Evolutionary conservation across 208 protist species (phyloP).

Genomic region (Trichomonas vaginalis): DNA sequence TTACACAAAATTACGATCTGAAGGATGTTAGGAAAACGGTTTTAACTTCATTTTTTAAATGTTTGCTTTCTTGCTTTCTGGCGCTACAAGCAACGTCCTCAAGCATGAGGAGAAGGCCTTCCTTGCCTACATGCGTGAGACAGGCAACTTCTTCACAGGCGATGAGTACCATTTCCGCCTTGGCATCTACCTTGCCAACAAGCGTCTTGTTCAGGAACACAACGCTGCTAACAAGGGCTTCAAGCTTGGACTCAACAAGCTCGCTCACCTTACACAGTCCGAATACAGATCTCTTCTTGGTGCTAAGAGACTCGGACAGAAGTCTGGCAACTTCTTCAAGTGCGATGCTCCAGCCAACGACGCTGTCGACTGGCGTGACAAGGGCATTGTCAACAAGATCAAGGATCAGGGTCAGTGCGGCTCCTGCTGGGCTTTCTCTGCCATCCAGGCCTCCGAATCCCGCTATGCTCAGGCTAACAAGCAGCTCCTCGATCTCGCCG

Average conservation of each 20-base stretch:
- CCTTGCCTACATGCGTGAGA: too few species aligned
- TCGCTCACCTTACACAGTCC: not conserved
- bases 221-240: not conserved
- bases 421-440: too few species aligned
- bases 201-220: not conserved
- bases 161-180: not conserved
- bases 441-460: not conserved
- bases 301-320: not conserved
- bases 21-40: too few species aligned
- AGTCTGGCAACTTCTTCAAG: too few species aligned
- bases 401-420: not conserved
- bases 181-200: not conserved
- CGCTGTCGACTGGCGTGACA: not conserved
- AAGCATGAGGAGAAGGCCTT: too few species aligned
- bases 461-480: not conserved
- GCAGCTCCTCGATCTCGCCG: not conserved
- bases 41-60: not conserved
- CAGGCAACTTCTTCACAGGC: too few species aligned
- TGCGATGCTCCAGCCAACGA: not conserved
- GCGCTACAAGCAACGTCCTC: too few species aligned
- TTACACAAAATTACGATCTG: too few species aligned
- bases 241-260: not conserved
- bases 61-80: not conserved
- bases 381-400: not conserved
- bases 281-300: not conserved